Conservation (phyloP, 1,284 basidiomycete genomes). For the Malassezia sympodialis region DNA sequence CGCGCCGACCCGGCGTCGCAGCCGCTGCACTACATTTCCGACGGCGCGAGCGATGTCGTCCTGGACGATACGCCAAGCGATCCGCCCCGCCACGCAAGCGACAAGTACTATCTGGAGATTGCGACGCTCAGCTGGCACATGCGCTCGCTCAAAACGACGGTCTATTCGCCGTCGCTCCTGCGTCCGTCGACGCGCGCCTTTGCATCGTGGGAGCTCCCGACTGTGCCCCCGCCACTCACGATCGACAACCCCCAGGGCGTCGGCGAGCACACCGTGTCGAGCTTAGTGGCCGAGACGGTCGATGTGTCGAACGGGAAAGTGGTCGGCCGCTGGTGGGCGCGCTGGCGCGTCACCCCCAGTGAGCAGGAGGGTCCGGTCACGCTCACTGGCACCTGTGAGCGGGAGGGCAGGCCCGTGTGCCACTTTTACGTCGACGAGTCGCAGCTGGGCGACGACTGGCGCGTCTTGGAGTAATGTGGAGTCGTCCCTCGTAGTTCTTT, state of each 20-base stretch:
- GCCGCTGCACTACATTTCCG: conserved; percentile 15
- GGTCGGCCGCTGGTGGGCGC: conserved; percentile 66
- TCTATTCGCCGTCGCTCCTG: conserved; percentile 65
- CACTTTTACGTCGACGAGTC: conserved; percentile 78
- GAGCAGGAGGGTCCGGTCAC: conserved; percentile 55
- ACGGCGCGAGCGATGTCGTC: conserved; percentile 1
- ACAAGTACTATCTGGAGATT: conserved; percentile 54
- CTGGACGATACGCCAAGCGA: conserved; percentile 17
- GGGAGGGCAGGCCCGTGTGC: conserved; percentile 49
- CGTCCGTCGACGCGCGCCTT: conserved; percentile 62
- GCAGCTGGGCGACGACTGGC: conserved; percentile 52
- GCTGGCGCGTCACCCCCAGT: conserved; percentile 58
- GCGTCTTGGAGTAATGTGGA: conserved; percentile 24
- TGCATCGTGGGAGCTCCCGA: conserved; percentile 57
- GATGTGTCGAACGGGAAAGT: conserved; percentile 54
- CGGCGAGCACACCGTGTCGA: conserved; percentile 17
- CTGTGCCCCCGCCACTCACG: conserved; percentile 17
- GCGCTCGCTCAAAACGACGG: conserved; percentile 56
- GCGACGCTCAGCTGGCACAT: conserved; percentile 61
- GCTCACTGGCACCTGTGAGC: conserved; percentile 18
- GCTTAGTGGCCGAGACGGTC: conserved; percentile 34
- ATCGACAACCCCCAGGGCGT: not conserved
- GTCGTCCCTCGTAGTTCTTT: not conserved
- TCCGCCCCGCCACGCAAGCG: conserved; percentile 10
- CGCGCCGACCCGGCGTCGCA: not conserved